Conservation (phyloP, 1,139 yeast genomes). For the Lodderomyces pseudojiufengensis region DNA sequence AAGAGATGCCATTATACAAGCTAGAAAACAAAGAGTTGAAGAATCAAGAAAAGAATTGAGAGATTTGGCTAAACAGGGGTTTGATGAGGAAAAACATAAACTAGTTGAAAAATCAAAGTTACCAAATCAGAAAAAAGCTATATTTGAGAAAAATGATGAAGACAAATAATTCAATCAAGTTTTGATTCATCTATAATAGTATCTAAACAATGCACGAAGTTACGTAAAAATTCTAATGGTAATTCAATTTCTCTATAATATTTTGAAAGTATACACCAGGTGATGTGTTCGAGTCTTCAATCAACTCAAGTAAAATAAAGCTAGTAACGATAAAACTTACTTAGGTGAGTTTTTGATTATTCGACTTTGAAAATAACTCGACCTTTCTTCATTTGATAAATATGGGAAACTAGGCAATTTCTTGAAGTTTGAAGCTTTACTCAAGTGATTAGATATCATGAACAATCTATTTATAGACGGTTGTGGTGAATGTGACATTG, state of each 20-base stretch:
- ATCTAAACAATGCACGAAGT: no score
- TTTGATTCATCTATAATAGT: no score
- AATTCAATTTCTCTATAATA: no score
- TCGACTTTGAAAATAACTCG: not conserved
- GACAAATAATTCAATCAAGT: not conserved
- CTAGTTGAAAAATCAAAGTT: no score
- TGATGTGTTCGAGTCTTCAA: no score
- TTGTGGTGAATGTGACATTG: constrained; percentile 2
- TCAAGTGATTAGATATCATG: constrained; percentile 20
- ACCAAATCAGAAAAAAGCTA: no score
- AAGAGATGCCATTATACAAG: constrained; percentile 70
- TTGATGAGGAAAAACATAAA: constrained; percentile 20
- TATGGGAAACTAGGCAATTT: constrained; percentile 1
- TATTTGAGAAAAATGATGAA: not conserved
- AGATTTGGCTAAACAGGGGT: constrained; percentile 41
- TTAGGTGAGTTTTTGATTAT: no score
- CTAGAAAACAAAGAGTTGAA: constrained; percentile 49
- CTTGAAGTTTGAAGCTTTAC: constrained; percentile 1
- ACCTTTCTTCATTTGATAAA: not conserved
- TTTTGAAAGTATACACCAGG: no score
- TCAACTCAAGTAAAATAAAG: no score
- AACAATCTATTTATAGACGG: constrained; percentile 16
- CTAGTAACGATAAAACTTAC: no score
- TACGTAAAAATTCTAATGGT: no score
- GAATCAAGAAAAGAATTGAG: constrained; percentile 37